Evolutionary conservation across 2,329 filamentous ascomycete genomes (phyloP).

Genomic region (Magnaporthiopsis poae): DNA sequence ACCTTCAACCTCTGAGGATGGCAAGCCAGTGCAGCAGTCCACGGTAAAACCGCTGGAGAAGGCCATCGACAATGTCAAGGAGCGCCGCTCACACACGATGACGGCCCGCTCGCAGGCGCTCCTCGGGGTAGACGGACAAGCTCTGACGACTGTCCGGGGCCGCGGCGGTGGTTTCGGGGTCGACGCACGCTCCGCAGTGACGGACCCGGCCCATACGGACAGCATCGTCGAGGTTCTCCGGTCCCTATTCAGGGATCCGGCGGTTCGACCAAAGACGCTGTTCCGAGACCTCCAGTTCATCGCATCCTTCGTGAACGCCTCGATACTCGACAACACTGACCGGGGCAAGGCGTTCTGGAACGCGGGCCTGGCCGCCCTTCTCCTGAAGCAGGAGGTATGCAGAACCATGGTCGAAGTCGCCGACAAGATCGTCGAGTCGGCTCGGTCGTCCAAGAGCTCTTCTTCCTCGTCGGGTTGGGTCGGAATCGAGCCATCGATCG

Average conservation of each 20-base stretch:
- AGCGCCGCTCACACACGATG: conserved; percentile 53
- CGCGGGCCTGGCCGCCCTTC: conserved; percentile 76
- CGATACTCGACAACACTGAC: conserved; percentile 52
- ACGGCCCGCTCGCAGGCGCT: conserved; percentile 22
- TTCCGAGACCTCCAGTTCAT: conserved; percentile 75
- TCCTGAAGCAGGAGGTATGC: conserved; percentile 78
- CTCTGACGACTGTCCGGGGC: not conserved
- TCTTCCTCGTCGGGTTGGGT: not conserved
- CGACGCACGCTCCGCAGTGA: conserved; percentile 10
- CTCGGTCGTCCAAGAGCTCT: conserved; percentile 1
- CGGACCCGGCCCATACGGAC: conserved; percentile 46
- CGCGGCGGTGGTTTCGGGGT: not conserved
- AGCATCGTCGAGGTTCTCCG: conserved; percentile 58
- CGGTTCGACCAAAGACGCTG: conserved; percentile 65
- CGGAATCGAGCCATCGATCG: not conserved
- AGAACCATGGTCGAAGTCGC: conserved; percentile 62
- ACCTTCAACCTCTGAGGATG: conserved; percentile 9
- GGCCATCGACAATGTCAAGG: conserved; percentile 59
- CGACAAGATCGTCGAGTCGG: conserved; percentile 37
- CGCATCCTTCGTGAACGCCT: conserved; percentile 52
- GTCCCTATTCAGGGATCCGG: conserved; percentile 55
- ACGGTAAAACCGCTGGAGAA: conserved; percentile 47
- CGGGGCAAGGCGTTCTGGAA: conserved; percentile 79
- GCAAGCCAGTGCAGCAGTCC: not conserved
- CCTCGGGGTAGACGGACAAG: not conserved